A percentile compares a stretch with the other conserved stretches of the same genome.
These are phyloP conservation scores for Bauhinia variegata DNA, from an alignment of 306 rosid genomes.

Conservation along the genomic window DNA sequence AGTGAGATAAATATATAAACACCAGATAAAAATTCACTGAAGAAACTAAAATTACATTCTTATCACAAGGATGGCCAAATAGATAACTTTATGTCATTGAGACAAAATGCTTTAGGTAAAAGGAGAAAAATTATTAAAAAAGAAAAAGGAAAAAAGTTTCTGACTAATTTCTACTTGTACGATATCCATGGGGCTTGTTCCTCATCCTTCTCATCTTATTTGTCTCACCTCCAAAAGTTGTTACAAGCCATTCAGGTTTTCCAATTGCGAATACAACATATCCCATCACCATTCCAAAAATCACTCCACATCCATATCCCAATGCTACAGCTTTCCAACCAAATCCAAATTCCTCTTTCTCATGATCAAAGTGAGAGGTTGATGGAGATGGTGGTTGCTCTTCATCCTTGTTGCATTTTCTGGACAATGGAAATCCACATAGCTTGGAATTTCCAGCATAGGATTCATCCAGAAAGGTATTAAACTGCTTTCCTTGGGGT, in stretches of 20 bases:
- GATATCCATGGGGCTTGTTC: background rate
- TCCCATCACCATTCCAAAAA: constrained; percentile 35
- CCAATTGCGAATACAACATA: background rate
- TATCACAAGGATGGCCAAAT: too few species aligned
- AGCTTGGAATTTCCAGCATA: constrained; percentile 35
- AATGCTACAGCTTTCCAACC: constrained; percentile 37
- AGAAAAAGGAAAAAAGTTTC: too few species aligned
- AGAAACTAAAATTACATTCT: too few species aligned
- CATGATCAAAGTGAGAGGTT: background rate
- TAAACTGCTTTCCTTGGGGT: constrained; percentile 47
- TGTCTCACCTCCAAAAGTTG: background rate
- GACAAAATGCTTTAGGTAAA: too few species aligned
- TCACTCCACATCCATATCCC: constrained; percentile 42
- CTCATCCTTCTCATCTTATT: background rate
- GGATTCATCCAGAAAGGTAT: constrained; percentile 39
- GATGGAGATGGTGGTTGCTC: background rate
- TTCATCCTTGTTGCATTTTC: background rate
- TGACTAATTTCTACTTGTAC: too few species aligned
- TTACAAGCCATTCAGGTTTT: background rate
- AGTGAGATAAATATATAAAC: too few species aligned
- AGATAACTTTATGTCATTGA: too few species aligned
- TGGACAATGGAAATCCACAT: constrained; percentile 44
- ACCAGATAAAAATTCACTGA: too few species aligned
- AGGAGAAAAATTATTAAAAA: too few species aligned
- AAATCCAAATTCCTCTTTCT: constrained; percentile 14